Conservation (phyloP, 2,329 filamentous ascomycete species). For the Drechslerella dactyloides region DNA sequence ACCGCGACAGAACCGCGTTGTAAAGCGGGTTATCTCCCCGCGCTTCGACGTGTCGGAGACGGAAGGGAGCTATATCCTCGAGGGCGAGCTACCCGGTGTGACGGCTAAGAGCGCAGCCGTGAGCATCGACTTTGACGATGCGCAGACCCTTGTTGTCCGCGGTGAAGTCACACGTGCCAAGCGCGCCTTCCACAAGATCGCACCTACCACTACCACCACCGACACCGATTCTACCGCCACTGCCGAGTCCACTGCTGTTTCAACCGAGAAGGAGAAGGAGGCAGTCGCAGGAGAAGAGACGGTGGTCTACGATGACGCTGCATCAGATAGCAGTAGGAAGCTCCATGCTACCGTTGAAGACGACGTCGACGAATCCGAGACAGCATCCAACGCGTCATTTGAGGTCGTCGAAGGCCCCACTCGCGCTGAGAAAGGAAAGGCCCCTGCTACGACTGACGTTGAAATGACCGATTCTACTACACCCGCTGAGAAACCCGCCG, state of each 20-base stretch:
- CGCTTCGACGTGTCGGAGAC: constrained; percentile 78
- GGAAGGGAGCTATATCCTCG: constrained; percentile 72
- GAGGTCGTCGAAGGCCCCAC: constrained; percentile 38
- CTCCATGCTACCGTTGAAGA: constrained; percentile 53
- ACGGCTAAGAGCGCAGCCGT: constrained; percentile 70
- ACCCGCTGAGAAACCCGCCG: constrained; percentile 56
- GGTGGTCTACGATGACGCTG: constrained; percentile 46
- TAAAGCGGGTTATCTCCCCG: constrained; percentile 36
- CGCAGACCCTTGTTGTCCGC: constrained; percentile 73
- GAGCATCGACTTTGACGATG: constrained; percentile 78
- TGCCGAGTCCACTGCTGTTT: constrained; percentile 54
- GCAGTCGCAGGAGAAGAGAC: constrained; percentile 24
- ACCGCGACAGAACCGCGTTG: constrained; percentile 30
- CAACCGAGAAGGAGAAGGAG: constrained; percentile 54
- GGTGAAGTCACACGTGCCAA: constrained; percentile 72
- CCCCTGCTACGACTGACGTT: constrained; percentile 51
- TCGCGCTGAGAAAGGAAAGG: constrained; percentile 34
- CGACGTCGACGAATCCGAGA: constrained; percentile 37
- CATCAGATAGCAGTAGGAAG: constrained; percentile 39
- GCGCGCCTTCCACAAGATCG: constrained; percentile 61
- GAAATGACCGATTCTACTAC: constrained; percentile 44
- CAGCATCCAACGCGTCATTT: constrained; percentile 48
- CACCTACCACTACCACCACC: constrained; percentile 58
- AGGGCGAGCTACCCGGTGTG: constrained; percentile 79
- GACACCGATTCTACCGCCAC: too few species aligned